Evolutionary conservation across 306 rosid species (phyloP).

Genomic region (Macrotyloma uniflorum): DNA sequence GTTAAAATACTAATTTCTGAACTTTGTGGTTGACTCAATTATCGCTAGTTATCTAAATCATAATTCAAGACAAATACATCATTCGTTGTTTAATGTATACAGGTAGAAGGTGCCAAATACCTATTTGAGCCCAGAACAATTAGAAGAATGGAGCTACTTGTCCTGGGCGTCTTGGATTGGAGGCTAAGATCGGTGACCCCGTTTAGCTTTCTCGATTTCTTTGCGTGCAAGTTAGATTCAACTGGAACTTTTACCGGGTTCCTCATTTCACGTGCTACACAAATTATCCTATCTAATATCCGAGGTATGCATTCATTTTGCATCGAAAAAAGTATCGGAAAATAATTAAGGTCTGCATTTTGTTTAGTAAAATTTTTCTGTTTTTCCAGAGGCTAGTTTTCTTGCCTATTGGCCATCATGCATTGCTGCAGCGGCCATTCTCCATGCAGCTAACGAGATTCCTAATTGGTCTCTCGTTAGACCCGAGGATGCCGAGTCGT

Average conservation of each 20-base stretch:
- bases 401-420: conserved; percentile 96
- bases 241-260: conserved; percentile 60
- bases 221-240: conserved; percentile 87
- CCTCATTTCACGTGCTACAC: conserved; percentile 80
- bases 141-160: conserved; percentile 85
- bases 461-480: conserved; percentile 71
- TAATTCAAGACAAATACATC: background rate
- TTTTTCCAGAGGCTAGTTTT: conserved; percentile 73
- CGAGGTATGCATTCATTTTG: conserved; percentile 54
- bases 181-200: conserved; percentile 97
- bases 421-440: conserved; percentile 90
- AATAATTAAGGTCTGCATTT: background rate
- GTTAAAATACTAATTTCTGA: background rate
- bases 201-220: conserved; percentile 80
- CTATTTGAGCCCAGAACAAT: conserved; percentile 86
- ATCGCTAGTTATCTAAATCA: conserved; percentile 14
- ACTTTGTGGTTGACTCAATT: background rate
- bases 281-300: conserved; percentile 74
- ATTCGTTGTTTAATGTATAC: conserved; percentile 16
- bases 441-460: conserved; percentile 82
- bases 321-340: background rate
- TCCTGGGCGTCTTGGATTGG: conserved; percentile 86
- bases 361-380: background rate
- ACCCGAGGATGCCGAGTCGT: conserved; percentile 87
- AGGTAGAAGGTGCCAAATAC: conserved; percentile 86